Conservation (phyloP, 768 basidiomycete species). For the Clitopilus hobsonii region DNA sequence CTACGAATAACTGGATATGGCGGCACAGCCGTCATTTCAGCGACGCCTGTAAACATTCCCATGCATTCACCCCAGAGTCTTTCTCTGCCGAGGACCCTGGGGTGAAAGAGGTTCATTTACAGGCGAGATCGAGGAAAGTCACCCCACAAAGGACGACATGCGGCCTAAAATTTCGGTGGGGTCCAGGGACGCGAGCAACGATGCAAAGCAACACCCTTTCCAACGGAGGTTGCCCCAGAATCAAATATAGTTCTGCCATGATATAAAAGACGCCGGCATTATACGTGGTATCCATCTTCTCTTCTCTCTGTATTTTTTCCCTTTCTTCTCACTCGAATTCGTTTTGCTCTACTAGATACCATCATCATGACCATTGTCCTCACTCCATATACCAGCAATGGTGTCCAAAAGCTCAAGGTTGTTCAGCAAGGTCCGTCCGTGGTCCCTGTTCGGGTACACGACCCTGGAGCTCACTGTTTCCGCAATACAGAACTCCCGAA, state of each 20-base stretch:
- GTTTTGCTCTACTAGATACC: conserved; percentile 2
- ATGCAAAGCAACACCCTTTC: background rate
- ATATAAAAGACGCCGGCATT: conserved; percentile 8
- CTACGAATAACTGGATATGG: background rate
- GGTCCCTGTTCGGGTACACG: conserved; percentile 2
- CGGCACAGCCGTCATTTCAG: background rate
- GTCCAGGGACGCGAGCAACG: background rate
- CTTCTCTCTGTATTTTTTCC: conserved; percentile 1
- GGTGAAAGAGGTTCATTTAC: background rate
- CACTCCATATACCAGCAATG: conserved; percentile 69
- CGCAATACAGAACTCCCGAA: conserved; percentile 31
- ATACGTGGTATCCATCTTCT: background rate
- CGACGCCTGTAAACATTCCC: background rate
- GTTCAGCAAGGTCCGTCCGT: conserved; percentile 47
- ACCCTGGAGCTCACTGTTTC: conserved; percentile 6
- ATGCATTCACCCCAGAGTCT: background rate
- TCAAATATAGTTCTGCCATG: conserved; percentile 4
- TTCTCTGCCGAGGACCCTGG: background rate
- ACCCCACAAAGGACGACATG: background rate
- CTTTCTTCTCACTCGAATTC: background rate
- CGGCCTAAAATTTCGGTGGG: background rate
- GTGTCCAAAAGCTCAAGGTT: conserved; percentile 65
- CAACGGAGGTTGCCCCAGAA: conserved; percentile 2
- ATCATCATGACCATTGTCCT: conserved; percentile 54
- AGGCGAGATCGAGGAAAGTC: background rate